Evolutionary conservation across 2,329 filamentous ascomycete species (phyloP), one percentile per base, ranked within the genome.

Genomic region (Phyllachora maydis): DNA sequence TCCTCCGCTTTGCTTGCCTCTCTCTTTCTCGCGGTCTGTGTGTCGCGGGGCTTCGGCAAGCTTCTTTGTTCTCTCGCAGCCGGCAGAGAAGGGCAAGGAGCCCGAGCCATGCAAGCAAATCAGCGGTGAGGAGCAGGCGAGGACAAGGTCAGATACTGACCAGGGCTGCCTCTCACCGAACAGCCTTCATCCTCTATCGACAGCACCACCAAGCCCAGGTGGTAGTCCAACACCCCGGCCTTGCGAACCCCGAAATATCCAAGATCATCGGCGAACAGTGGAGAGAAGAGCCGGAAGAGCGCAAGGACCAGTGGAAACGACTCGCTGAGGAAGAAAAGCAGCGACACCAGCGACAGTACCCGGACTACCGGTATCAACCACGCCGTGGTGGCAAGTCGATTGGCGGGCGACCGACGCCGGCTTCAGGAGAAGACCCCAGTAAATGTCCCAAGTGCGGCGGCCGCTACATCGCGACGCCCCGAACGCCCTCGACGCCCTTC

Each of bases 181-280:
- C 24, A 98, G 88, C 85, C 23, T 98, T 98, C 53, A 98, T 98
- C 35, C 60, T 98, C 37, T 98, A 92, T 54, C 81, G 88, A 18
- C 83, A 95, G 45, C 76, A 90, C 45, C 74, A 88, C 39, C 85
- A 95, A 47, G 69, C 76, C 11, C 59, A 67, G 23, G 79, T 95
- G 23, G 75, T 83, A 18, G 60, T 70, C 25, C 64, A 78, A 35
- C 66, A 93, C 39, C 85, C 83, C n/a, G 77, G 81, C 21, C 65
- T 93, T 33, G 72, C 83, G 21, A 95, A 95, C 47, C 85, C 85
- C 3, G 81, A 93, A 24, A 91, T 95, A 37, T 93, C 85, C 33
- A 93, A 93, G 50, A 90, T 95, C 37, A 91, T 95, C 35, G 85
- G 85, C 24, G 68, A 81, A 44, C 74, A 83, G 63, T 98, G 88